These are phyloP conservation scores for Cladorrhinum sp. DNA, from an alignment of 2,329 filamentous ascomycete genomes.

Conservation along the genomic window DNA sequence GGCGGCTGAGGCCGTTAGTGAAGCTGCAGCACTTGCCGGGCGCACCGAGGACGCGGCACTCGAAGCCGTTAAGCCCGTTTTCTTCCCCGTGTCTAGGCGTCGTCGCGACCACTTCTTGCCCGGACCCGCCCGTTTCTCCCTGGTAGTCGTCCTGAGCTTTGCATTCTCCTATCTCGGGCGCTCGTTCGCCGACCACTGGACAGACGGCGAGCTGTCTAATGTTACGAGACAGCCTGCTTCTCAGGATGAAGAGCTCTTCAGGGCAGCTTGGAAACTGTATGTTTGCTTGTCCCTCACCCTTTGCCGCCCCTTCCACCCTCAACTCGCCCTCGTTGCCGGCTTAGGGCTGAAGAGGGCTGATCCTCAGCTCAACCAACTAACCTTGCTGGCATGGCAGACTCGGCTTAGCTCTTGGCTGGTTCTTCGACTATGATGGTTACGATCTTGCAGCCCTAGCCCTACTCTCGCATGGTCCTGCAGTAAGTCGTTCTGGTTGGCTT, in stretches of 20 bases:
- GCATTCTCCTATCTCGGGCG: constrained; percentile 63
- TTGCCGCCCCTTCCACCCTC: neutral
- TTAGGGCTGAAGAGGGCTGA: constrained; percentile 35
- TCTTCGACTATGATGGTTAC: constrained; percentile 68
- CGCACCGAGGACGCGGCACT: constrained; percentile 9
- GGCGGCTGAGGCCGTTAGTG: constrained; percentile 19
- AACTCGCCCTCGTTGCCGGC: constrained; percentile 18
- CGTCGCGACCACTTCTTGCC: constrained; percentile 44
- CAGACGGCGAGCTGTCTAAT: constrained; percentile 61
- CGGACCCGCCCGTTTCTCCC: constrained; percentile 46
- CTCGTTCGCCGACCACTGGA: constrained; percentile 57
- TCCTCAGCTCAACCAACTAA: constrained; percentile 22
- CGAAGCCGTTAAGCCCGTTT: constrained; percentile 1
- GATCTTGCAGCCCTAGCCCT: constrained; percentile 64
- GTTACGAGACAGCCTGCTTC: constrained; percentile 56
- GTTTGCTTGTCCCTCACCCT: constrained; percentile 29
- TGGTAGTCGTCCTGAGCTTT: constrained; percentile 55
- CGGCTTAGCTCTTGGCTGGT: constrained; percentile 72
- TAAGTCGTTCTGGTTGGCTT: constrained; percentile 36
- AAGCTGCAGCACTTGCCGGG: constrained; percentile 10
- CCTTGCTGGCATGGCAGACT: constrained; percentile 48
- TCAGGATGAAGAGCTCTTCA: constrained; percentile 56
- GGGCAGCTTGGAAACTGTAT: constrained; percentile 55
- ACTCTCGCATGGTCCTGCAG: constrained; percentile 71
- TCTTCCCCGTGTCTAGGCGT: neutral